Percentiles rank a stretch among this genome's conserved stretches.
These are phyloP conservation scores for Coemansia furcata DNA, from an alignment of 192 early-diverging fungal genomes.

Conservation along the genomic window DNA sequence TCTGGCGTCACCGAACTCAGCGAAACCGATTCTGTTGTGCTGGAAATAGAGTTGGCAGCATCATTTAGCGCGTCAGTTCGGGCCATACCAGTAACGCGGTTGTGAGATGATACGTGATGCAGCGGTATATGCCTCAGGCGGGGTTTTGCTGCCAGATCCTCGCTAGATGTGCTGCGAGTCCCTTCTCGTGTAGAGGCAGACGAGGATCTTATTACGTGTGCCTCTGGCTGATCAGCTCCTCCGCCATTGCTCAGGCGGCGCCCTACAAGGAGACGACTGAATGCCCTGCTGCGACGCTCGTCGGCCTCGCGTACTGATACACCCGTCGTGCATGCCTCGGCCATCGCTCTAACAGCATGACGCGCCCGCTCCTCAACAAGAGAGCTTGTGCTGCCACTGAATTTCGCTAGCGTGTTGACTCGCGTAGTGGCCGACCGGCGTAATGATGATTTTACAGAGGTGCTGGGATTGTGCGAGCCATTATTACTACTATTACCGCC, in stretches of 20 bases:
- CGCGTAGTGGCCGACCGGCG: slow-evolving; percentile 38
- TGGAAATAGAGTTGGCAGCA: neutral
- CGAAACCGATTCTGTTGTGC: neutral
- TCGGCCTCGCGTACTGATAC: slow-evolving; percentile 37
- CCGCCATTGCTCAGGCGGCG: slow-evolving; percentile 6
- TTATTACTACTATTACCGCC: neutral
- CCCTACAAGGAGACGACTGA: slow-evolving; percentile 29
- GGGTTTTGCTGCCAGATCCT: slow-evolving; percentile 1
- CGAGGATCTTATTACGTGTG: neutral
- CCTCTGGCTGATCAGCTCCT: neutral
- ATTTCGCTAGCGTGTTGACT: neutral
- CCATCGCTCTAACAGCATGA: slow-evolving; percentile 43
- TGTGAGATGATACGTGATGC: slow-evolving; percentile 28
- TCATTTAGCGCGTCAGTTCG: slow-evolving; percentile 5
- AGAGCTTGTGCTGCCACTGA: neutral
- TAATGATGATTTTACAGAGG: slow-evolving; percentile 9
- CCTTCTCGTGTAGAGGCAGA: neutral
- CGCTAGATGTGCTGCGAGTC: slow-evolving; percentile 5
- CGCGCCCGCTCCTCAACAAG: slow-evolving; percentile 48
- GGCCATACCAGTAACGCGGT: neutral
- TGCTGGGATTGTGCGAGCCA: neutral
- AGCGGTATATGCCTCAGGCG: slow-evolving; percentile 9
- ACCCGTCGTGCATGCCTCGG: slow-evolving; percentile 45
- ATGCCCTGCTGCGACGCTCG: slow-evolving; percentile 23
- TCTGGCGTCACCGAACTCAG: slow-evolving; percentile 18